Conservation (phyloP, 495 filamentous ascomycete species). For the Tuber microsphaerosporum region DNA sequence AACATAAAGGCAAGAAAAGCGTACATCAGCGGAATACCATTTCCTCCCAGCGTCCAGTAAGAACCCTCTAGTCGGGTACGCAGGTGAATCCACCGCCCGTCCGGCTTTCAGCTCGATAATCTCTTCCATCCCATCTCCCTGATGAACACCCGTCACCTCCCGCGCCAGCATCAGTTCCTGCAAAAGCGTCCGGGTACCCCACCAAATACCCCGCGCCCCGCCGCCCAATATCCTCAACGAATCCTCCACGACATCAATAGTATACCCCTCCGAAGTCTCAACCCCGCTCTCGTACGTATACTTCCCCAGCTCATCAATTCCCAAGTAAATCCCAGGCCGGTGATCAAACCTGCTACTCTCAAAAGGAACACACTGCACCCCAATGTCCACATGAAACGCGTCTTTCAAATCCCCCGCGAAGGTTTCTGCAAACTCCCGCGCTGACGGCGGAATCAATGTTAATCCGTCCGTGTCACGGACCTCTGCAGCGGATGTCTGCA, state of each 20-base stretch:
- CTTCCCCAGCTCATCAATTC: conserved; percentile 35
- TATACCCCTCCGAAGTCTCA: conserved; percentile 49
- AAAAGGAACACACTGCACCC: conserved; percentile 29
- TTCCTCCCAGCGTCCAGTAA: conserved; percentile 54
- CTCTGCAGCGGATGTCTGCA: conserved; percentile 11
- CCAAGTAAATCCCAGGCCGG: conserved; percentile 43
- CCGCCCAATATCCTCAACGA: conserved; percentile 46
- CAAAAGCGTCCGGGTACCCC: conserved; percentile 52
- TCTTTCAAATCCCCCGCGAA: conserved; percentile 47
- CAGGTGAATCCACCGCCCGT: conserved; percentile 45
- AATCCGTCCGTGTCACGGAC: conserved; percentile 44
- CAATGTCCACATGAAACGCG: conserved; percentile 41
- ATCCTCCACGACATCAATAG: conserved; percentile 40
- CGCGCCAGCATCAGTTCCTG: conserved; percentile 45
- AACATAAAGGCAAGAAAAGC: conserved; percentile 3
- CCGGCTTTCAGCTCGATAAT: conserved; percentile 41
- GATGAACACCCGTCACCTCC: neutral
- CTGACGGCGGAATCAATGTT: conserved; percentile 51
- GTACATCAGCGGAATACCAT: conserved; percentile 48
- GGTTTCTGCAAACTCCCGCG: conserved; percentile 47
- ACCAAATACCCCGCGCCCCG: conserved; percentile 52
- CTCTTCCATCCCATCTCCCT: conserved; percentile 7
- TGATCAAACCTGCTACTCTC: conserved; percentile 21
- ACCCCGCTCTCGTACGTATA: conserved; percentile 49
- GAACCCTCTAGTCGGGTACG: conserved; percentile 49